phyloP scores from a whole-genome alignment of 371 early-diverging fungal genomes.

The Mortierella sp. region DNA sequence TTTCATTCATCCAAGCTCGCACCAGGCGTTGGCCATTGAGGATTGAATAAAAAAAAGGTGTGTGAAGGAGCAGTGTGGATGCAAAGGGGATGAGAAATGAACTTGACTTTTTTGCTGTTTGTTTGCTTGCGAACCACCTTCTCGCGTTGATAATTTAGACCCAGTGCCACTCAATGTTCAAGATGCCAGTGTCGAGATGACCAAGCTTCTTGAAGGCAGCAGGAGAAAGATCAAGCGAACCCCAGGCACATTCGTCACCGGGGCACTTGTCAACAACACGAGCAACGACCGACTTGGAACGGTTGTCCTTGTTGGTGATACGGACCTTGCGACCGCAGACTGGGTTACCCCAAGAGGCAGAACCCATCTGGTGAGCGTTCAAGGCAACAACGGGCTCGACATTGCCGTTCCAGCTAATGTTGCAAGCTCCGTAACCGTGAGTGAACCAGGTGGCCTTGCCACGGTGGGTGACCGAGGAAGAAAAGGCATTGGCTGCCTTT shows the following conservation, averaged over 20 bases:
- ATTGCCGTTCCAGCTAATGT: conserved; percentile 29
- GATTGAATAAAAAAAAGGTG: too few species aligned
- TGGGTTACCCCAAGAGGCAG: conserved; percentile 36
- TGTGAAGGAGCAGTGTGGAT: too few species aligned
- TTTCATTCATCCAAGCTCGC: too few species aligned
- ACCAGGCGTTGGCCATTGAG: too few species aligned
- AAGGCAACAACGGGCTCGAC: conserved; percentile 35
- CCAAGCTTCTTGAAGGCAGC: conserved; percentile 39
- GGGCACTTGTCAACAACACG: conserved; percentile 49
- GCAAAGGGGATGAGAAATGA: too few species aligned
- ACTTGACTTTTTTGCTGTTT: too few species aligned
- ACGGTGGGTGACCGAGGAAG: conserved; percentile 20
- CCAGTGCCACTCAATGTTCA: conserved; percentile 44
- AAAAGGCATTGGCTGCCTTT: conserved; percentile 6
- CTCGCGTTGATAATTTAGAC: conserved; percentile 21
- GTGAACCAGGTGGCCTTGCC: conserved; percentile 52
- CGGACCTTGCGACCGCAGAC: conserved; percentile 21
- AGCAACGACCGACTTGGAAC: conserved; percentile 33
- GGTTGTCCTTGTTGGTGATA: conserved; percentile 24
- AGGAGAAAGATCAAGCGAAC: conserved; percentile 42
- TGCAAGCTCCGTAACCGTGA: conserved; percentile 36
- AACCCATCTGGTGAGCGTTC: conserved; percentile 43
- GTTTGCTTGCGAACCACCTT: too few species aligned
- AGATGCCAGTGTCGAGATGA: conserved; percentile 23
- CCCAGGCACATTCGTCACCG: conserved; percentile 35